Evolutionary conservation across 2,329 filamentous ascomycete species (phyloP), one percentile per base, ranked within the genome.

Genomic region (Kalmusia sp.): DNA sequence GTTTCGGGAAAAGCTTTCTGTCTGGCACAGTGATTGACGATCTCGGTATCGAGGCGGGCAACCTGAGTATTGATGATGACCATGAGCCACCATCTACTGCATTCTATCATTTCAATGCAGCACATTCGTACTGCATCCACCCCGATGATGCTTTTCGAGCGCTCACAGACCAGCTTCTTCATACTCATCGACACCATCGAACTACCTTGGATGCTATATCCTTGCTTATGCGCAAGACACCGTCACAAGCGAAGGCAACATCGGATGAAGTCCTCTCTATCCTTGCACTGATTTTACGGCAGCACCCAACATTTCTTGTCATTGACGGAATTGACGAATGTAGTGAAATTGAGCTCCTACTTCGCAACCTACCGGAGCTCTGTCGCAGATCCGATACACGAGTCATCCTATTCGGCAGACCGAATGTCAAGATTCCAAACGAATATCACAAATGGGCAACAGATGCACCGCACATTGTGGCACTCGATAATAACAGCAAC

Each of bases 271-370:
- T 64, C 3, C n/a, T 67, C 3, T 61, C 63, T 12, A 49, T 68
- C 7, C 52, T 71, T 17, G 46, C 61, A 12, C 47, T 72, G 7
- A 49, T 72, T 22, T 49, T 71, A 38, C 60, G 62, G 27, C 69
- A 72, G 22, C 67, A 70, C 24, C 60, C 69, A 8, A 71, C 64
- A 3, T 72, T 67, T 27, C 34, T 72, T 8, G 61, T 68, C 39
- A 57, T 72, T 28, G 69, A 72, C 28, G 69, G 69, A 1, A 39
- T 69, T 12, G 67, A 72, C 30, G 65, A 68, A 39, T 66, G 67
- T 43, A 57, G 34, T 34, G 62, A 71, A 40, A 24, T 47, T 7
- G 45, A 60, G 8, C 9, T 45, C 4, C 58, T 71, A 24, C 59
- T 72, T 7, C 48, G 52, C 6, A 52, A 34, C 11, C 35, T 72